Conservation (phyloP, 2,329 filamentous ascomycete species). For the Rhinocladiella similis region DNA sequence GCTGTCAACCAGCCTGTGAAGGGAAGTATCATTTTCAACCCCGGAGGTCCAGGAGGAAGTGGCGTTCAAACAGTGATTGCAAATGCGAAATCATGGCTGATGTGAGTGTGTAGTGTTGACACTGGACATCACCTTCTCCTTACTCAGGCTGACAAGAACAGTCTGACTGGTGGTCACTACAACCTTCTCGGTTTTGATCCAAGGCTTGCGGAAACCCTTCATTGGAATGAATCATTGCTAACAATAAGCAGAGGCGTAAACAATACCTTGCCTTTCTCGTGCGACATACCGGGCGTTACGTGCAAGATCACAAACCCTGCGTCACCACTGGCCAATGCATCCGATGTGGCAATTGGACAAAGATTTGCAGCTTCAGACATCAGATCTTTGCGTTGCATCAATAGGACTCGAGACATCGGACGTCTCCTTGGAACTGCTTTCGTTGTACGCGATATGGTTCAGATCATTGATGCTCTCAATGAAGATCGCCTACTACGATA, state of each 20-base stretch:
- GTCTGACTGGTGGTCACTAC: conserved; percentile 1
- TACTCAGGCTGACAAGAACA: background rate
- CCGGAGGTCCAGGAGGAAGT: conserved; percentile 38
- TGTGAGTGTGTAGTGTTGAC: background rate
- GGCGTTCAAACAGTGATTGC: conserved; percentile 18
- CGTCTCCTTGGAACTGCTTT: conserved; percentile 42
- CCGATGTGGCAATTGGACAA: conserved; percentile 1
- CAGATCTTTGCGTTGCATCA: background rate
- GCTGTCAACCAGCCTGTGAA: conserved; percentile 32
- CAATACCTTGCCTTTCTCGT: background rate
- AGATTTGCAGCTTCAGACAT: background rate
- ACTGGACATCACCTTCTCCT: background rate
- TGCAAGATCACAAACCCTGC: background rate
- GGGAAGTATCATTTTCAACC: conserved; percentile 37
- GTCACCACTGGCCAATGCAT: background rate
- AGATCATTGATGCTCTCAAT: conserved; percentile 8
- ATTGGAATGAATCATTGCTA: background rate
- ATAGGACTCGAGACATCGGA: conserved; percentile 4
- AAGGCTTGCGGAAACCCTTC: background rate
- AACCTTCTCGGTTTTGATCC: conserved; percentile 5
- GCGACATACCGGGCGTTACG: background rate
- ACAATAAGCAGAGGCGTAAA: background rate
- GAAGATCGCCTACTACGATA: conserved; percentile 32
- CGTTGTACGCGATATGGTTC: conserved; percentile 43
- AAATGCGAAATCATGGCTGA: background rate